Evolutionary conservation across 2,329 filamentous ascomycete genomes (phyloP).

Genomic region (Neofusicoccum laricinum): DNA sequence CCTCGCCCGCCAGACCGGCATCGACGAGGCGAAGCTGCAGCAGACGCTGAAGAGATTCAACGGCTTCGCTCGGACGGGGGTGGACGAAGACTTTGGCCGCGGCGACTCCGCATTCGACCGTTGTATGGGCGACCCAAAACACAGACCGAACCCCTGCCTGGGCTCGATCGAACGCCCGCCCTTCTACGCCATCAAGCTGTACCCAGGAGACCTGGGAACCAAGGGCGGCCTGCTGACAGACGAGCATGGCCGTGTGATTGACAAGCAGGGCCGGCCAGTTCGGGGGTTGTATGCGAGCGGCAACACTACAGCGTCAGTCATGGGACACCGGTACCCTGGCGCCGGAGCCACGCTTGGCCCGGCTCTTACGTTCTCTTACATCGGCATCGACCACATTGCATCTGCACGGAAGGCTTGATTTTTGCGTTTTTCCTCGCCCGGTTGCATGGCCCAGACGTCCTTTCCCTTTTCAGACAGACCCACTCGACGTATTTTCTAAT

Average conservation of each 20-base stretch:
- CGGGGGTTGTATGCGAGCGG: constrained; percentile 36
- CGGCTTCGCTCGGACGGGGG: constrained; percentile 25
- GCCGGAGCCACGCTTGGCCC: constrained; percentile 37
- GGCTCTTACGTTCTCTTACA: constrained; percentile 35
- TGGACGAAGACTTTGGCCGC: constrained; percentile 34
- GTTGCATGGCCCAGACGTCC: no score
- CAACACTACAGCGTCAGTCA: constrained; percentile 33
- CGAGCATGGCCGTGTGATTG: constrained; percentile 28
- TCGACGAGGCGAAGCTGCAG: constrained; percentile 22
- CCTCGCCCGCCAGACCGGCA: constrained; percentile 26
- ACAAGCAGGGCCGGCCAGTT: constrained; percentile 22
- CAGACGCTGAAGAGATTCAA: constrained; percentile 31
- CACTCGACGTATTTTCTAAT: no score
- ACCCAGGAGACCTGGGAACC: constrained; percentile 39
- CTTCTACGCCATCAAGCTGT: constrained; percentile 35
- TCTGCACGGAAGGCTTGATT: not conserved
- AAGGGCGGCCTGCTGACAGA: constrained; percentile 39
- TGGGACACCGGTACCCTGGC: constrained; percentile 35
- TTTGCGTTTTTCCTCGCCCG: no score
- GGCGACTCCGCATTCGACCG: constrained; percentile 32
- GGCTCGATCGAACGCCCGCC: constrained; percentile 27
- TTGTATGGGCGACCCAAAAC: constrained; percentile 32
- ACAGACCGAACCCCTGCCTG: constrained; percentile 31
- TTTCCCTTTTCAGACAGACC: no score
- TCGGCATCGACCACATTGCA: constrained; percentile 18